Conservation (phyloP, 805 yeast genomes). For the Barnettozyma californica region DNA sequence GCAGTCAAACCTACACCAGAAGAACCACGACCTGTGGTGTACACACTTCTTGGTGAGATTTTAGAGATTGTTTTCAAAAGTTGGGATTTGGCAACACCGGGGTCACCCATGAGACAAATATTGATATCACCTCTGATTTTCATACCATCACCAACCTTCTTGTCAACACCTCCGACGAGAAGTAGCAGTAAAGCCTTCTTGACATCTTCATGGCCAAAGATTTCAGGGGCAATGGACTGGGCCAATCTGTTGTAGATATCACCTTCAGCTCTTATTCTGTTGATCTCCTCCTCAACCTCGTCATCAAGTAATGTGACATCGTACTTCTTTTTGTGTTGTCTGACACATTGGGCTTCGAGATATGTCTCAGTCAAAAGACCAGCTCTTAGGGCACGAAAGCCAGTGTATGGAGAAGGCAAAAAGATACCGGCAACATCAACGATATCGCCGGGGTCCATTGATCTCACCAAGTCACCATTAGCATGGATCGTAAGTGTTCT, state of each 20-base stretch:
- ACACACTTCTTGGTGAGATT: constrained; percentile 93
- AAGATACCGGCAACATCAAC: constrained; percentile 92
- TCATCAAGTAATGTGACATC: constrained; percentile 55
- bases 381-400: constrained; percentile 86
- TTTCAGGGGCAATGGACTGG: constrained; percentile 93
- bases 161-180: constrained; percentile 92
- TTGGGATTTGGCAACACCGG: constrained; percentile 99
- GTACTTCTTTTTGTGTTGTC: constrained; percentile 86
- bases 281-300: constrained; percentile 51
- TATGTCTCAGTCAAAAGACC: constrained; percentile 93
- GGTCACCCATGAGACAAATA: constrained; percentile 96
- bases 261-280: constrained; percentile 51
- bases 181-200: constrained; percentile 83
- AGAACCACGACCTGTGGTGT: constrained; percentile 97
- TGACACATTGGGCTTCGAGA: constrained; percentile 78
- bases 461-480: constrained; percentile 86
- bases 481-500: constrained; percentile 79
- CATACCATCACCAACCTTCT: constrained; percentile 94
- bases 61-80: constrained; percentile 83
- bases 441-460: constrained; percentile 88
- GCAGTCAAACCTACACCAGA: constrained; percentile 99
- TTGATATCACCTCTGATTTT: constrained; percentile 96
- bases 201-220: constrained; percentile 89
- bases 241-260: constrained; percentile 78
- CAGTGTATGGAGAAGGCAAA: constrained; percentile 93